Base-by-base conservation (phyloP, 148 eudicot genomes). In the Beta vulgaris region DNA sequence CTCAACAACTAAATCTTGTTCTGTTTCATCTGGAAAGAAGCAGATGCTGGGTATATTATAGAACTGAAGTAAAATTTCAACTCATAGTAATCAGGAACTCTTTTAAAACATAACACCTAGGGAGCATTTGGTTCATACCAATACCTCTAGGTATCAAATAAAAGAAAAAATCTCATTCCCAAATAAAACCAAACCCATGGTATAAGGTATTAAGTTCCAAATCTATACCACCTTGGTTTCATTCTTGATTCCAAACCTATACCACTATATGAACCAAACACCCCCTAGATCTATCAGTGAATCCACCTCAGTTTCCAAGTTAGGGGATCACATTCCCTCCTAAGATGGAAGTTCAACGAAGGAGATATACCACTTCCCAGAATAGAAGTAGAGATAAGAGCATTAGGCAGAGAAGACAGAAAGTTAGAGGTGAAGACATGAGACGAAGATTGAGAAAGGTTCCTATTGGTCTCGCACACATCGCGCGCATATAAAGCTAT, bases 1-100 rank as follows among this genome's bases (percentile, higher is more conserved):
- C 67, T 86, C 94, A 81, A 86, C 80, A 23, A 89, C 84, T 61
- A 73, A 82, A 9, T 81, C 82, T 31, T 83, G 87, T 60, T 83
- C 84, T 3, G 75, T 58, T 46, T 80, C 90, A 77, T 82, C 98
- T 89, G 85, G 55, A 87, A 75, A 66, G 29, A 55, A 51, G 58
- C 68, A 67, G 29, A 13, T 25, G 40, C 29, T 44, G 25, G 51
- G 23, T 21, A 43, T 34, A 40, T 32, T 21, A 23, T 31, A 8
- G 2, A 76, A 35, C 46, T 31, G 25, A 68, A 51, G 7, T 4
- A 31, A 10, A 16, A 16, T 26, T 8, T 18, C 40, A 65, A 59
- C 7, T 34, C n/a, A 15, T 34, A 43, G 55, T 72, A 18, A 34
- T 40, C 16, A 11, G n/a, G 37, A 69, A 48, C 29, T 31, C 23